Percentiles rank a stretch among this genome's conserved stretches.
These are phyloP conservation scores for Scedosporium aurantiacum DNA, from an alignment of 2,329 filamentous ascomycete genomes.

Conservation along the genomic window DNA sequence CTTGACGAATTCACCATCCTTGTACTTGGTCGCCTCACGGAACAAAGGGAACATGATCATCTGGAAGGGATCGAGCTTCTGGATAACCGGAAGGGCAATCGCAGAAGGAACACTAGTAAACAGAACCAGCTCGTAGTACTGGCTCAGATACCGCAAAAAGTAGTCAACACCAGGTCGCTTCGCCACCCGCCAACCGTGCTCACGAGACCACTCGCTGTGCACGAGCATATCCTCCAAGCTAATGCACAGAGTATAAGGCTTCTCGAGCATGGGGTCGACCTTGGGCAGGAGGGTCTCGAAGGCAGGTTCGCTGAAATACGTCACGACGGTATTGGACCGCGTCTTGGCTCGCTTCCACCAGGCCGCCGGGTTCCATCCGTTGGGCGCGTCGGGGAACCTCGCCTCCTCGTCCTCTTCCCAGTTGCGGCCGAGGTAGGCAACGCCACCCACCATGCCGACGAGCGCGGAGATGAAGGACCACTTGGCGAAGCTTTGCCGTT, in stretches of 20 bases:
- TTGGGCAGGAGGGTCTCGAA: constrained; percentile 89
- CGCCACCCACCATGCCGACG: constrained; percentile 41
- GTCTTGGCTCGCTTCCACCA: constrained; percentile 77
- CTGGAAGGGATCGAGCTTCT: constrained; percentile 89
- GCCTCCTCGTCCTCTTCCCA: constrained; percentile 73
- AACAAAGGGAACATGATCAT: constrained; percentile 94
- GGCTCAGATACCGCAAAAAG: constrained; percentile 90
- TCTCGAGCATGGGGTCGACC: constrained; percentile 64
- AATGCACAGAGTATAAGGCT: constrained; percentile 85
- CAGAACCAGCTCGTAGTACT: constrained; percentile 95
- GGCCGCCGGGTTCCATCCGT: constrained; percentile 62
- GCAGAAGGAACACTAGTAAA: constrained; percentile 83
- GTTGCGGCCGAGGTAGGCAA: constrained; percentile 72
- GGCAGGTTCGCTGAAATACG: constrained; percentile 91
- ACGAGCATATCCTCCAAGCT: constrained; percentile 89
- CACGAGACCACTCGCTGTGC: constrained; percentile 87
- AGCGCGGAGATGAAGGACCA: constrained; percentile 57
- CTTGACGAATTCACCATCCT: constrained; percentile 94
- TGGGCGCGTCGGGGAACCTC: constrained; percentile 59
- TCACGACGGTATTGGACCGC: constrained; percentile 62
- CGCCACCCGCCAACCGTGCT: constrained; percentile 89
- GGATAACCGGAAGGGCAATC: constrained; percentile 76
- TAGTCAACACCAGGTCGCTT: constrained; percentile 95
- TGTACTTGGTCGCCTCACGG: constrained; percentile 92
- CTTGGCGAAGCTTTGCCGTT: constrained; percentile 65